Conservation (phyloP, 2,329 filamentous ascomycete genomes). For the Alternaria brassicae region DNA sequence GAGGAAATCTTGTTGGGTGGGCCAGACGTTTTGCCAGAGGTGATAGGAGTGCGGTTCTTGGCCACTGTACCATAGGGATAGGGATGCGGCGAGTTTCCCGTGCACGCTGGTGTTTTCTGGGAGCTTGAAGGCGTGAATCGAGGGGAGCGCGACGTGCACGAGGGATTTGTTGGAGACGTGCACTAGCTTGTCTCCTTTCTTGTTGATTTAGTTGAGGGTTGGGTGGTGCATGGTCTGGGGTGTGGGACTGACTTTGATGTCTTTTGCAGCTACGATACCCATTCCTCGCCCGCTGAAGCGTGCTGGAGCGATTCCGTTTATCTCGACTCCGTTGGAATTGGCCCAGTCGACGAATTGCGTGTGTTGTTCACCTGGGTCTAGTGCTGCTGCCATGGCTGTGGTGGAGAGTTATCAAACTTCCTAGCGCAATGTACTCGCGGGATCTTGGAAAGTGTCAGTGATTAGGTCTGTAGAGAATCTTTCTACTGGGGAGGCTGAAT, state of each 20-base stretch:
- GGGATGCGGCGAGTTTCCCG: slow-evolving; percentile 72
- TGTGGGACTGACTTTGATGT: slow-evolving; percentile 64
- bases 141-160: slow-evolving; percentile 65
- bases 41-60: slow-evolving; percentile 54
- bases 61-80: slow-evolving; percentile 59
- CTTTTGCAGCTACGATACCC: slow-evolving; percentile 74
- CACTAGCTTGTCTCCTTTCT: slow-evolving; percentile 69
- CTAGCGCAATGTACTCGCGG: neutral
- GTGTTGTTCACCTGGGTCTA: slow-evolving; percentile 50
- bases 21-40: slow-evolving; percentile 73
- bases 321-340: slow-evolving; percentile 66
- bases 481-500: neutral
- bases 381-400: slow-evolving; percentile 37
- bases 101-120: slow-evolving; percentile 68
- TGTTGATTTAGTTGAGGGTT: slow-evolving; percentile 28
- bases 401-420: neutral
- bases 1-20: slow-evolving; percentile 66
- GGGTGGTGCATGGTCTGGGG: neutral
- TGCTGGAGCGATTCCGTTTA: slow-evolving; percentile 71
- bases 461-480: neutral
- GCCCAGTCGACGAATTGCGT: slow-evolving; percentile 74
- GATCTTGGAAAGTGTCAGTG: neutral
- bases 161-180: slow-evolving; percentile 69
- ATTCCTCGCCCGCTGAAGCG: slow-evolving; percentile 75
- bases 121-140: slow-evolving; percentile 59